Base-by-base conservation (phyloP, 139 green algal species). In the Chlorella ohadii region DNA sequence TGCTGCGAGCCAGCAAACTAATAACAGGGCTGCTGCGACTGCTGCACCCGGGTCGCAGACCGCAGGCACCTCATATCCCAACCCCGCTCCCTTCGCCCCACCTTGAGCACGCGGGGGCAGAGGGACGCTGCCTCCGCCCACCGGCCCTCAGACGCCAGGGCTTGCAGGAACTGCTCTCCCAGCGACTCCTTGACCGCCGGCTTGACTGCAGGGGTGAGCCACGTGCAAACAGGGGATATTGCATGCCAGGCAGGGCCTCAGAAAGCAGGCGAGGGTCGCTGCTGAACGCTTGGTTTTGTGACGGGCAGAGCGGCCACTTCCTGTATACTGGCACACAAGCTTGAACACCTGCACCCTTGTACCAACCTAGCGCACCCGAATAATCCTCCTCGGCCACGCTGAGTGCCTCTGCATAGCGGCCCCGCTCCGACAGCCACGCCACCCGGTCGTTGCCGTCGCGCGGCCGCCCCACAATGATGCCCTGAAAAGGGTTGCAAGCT, bases 381-480 rank as follows among this genome's bases (percentile, higher is more conserved):
- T 79, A 71, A 51, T 94, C 91, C 12, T 59, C 83, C 70, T 95
- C 92, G 28, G 90, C 91, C 27, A 94, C 81, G 3, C 55, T 59
- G 72, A 98, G 88, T n/a, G 96, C 96, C 64, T 94, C 88, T 38
- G 90, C 79, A 81, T 92, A 96, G 15, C 87, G 86, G 20, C 84
- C 47, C 36, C 90, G 91, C 72, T 91, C 84, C 67, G 94, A 78
- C 64, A 98, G 88, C 96, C 96, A 98, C 0, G 51, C 64, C 55
- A 98, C 84, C 6, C 94, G 90, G 87, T 98, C 95, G 68, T 92
- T 86, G 4, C 86, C 85, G 67, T 98, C 95, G 3, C 94, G 76
- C 1, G 93, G 92, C 36, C 94, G 87, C 5, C 90, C 93, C 59
- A 94, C 88, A 47, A 95, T 82, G 31, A 96, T 89, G 57, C 82